These are phyloP conservation scores for Tricharina praecox DNA, from an alignment of 495 filamentous ascomycete species.

Conservation along the genomic window DNA sequence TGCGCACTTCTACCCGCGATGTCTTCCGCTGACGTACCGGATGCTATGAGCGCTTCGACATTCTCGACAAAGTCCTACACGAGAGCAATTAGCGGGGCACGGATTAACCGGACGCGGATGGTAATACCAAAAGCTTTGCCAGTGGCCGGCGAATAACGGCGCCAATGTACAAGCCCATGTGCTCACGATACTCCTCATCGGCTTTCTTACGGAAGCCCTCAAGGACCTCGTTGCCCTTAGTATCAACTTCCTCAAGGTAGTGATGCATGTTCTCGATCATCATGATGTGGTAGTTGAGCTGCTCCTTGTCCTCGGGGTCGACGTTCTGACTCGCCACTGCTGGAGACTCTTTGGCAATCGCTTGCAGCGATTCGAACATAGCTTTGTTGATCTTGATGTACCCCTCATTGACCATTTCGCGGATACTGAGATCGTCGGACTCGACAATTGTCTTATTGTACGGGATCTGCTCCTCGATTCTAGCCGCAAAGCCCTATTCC, in stretches of 20 bases:
- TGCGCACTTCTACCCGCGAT: conserved; percentile 62
- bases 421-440: conserved; percentile 39
- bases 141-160: conserved; percentile 77
- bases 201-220: conserved; percentile 67
- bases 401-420: conserved; percentile 64
- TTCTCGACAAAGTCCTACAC: conserved; percentile 69
- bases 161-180: conserved; percentile 70
- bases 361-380: conserved; percentile 92
- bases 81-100: neutral
- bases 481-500: conserved; percentile 18
- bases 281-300: conserved; percentile 87
- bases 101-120: neutral
- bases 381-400: conserved; percentile 80
- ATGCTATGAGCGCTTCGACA: conserved; percentile 49
- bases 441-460: neutral
- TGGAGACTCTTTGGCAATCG: conserved; percentile 86
- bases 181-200: conserved; percentile 62
- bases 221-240: conserved; percentile 53
- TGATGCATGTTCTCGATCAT: conserved; percentile 99
- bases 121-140: conserved; percentile 45
- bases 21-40: conserved; percentile 27
- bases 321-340: conserved; percentile 34
- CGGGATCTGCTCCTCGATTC: conserved; percentile 26
- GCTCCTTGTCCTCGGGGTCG: conserved; percentile 81
- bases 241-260: conserved; percentile 77